Base-by-base conservation (phyloP, 2,329 filamentous ascomycete genomes). In the Curvularia sp. region DNA sequence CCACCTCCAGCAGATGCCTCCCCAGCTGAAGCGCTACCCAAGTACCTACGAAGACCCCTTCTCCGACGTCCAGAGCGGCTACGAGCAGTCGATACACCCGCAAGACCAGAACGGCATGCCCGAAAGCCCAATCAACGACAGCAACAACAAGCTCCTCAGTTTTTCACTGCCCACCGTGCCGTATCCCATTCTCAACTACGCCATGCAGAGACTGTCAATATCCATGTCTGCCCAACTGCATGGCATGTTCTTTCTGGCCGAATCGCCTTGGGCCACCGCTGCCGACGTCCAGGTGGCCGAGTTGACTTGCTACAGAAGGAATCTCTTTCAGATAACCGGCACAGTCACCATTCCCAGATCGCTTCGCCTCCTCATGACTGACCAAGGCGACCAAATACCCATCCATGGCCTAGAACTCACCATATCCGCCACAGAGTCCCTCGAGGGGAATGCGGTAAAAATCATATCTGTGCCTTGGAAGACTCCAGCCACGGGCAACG, bases 401-500 rank as follows among this genome's bases (percentile, higher is more conserved):
- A 92, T 97, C 48, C 86, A 87, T 63, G 90, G 84, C 63, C 91
- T 94, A 76, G 93, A 98, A 75, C 87, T 97, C 52, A 88, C 89
- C 53, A 91, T 98, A 46, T 96, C 92, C 5, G 94, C 94, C 8
- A 96, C 93, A 48, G 94, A 98, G 76, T 97, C 94, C 1, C 93
- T 97, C 15, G 94, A 98, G 75, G 92, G 92, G 32, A 94, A 97
- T 68, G 81, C 91, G 0, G 92, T 97, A 42, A 94, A 96, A 69
- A 88, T 98, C 61, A 97, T 98, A 63, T 95, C 95, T 7, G 96
- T 98, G 59, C 94, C 94, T 1, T 98, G 94, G 94, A 98, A 98
- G 81, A 97, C 93, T 1, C 93, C 93, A 1, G 91, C 90, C 27
- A 91, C 91, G 49, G 91, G 89, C 77, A 87, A 88, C 3, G 84